Conservation (phyloP, 345 rosid genomes). For the Tarenaya hassleriana region DNA sequence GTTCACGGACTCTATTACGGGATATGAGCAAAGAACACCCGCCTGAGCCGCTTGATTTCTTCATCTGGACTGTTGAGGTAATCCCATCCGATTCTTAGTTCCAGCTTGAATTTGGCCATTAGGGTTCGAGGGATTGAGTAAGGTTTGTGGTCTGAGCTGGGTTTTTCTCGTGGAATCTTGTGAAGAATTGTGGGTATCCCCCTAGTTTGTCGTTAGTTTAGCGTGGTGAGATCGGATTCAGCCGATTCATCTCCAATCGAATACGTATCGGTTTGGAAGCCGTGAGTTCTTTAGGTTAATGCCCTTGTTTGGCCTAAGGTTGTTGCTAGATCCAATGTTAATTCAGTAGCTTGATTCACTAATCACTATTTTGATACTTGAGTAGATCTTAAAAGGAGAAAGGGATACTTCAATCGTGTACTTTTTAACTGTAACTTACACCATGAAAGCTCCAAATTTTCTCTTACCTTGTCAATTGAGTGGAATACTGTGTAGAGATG, state of each 20-base stretch:
- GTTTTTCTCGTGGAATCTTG: no score
- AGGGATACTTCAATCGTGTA: neutral
- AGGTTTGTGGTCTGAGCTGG: neutral
- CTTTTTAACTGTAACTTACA: conserved; percentile 7
- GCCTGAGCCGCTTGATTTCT: conserved; percentile 99
- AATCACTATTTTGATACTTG: conserved; percentile 1
- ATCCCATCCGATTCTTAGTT: neutral
- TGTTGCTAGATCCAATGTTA: conserved; percentile 14
- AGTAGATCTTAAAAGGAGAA: neutral
- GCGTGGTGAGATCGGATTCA: conserved; percentile 5
- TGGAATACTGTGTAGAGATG: neutral
- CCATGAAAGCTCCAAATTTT: neutral
- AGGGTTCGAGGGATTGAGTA: conserved; percentile 1
- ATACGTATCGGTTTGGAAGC: no score
- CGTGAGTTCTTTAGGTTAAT: no score
- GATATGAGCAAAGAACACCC: conserved; percentile 68
- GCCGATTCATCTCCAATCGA: conserved; percentile 29
- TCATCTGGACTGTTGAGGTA: conserved; percentile 99
- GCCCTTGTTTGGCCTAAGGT: neutral
- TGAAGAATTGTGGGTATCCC: no score
- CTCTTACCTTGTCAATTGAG: neutral
- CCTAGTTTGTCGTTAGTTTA: no score
- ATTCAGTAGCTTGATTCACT: neutral
- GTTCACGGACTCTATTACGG: conserved; percentile 23
- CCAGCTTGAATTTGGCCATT: neutral